Conservation (phyloP, 495 filamentous ascomycete species). For the Aspergillus kassunensis region DNA sequence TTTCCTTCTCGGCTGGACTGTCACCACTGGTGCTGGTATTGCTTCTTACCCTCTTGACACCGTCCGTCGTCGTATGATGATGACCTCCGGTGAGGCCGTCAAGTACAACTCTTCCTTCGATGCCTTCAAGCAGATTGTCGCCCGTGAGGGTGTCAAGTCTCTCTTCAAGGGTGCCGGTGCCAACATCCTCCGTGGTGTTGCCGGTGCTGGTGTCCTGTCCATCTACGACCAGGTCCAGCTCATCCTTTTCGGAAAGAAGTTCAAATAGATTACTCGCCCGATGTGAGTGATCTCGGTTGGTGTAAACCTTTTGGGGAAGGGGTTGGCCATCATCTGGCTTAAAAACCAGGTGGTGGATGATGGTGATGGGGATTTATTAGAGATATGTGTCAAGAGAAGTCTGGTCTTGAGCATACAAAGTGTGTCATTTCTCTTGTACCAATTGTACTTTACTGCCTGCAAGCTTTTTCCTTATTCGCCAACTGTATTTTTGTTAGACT, state of each 20-base stretch:
- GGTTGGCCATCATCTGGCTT: constrained; percentile 25
- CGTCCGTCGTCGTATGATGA: constrained; percentile 99
- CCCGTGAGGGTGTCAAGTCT: constrained; percentile 92
- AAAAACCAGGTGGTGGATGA: constrained; percentile 23
- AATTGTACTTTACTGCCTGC: constrained; percentile 57
- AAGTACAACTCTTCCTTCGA: constrained; percentile 97
- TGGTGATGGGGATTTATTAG: constrained; percentile 43
- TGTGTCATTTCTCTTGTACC: constrained; percentile 44
- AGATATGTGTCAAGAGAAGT: constrained; percentile 45
- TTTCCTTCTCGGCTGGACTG: constrained; percentile 96
- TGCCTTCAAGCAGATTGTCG: constrained; percentile 91
- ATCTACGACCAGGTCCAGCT: constrained; percentile 99
- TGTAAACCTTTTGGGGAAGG: constrained; percentile 30
- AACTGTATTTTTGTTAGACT: constrained; percentile 25
- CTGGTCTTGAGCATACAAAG: constrained; percentile 46
- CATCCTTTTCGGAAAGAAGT: constrained; percentile 98
- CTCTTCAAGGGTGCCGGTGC: constrained; percentile 99
- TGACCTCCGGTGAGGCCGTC: constrained; percentile 94
- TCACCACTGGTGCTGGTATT: constrained; percentile 99
- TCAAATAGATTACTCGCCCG: constrained; percentile 52
- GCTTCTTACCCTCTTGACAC: constrained; percentile 99
- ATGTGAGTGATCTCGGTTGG: constrained; percentile 15
- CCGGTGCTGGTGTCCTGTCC: constrained; percentile 99
- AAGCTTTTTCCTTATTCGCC: constrained; percentile 43
- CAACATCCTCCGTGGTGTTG: constrained; percentile 99